Percentiles rank a stretch among this genome's conserved stretches.
These are phyloP conservation scores for Pestalotiopsis sp. DNA, from an alignment of 2,329 filamentous ascomycete genomes.

Conservation along the genomic window DNA sequence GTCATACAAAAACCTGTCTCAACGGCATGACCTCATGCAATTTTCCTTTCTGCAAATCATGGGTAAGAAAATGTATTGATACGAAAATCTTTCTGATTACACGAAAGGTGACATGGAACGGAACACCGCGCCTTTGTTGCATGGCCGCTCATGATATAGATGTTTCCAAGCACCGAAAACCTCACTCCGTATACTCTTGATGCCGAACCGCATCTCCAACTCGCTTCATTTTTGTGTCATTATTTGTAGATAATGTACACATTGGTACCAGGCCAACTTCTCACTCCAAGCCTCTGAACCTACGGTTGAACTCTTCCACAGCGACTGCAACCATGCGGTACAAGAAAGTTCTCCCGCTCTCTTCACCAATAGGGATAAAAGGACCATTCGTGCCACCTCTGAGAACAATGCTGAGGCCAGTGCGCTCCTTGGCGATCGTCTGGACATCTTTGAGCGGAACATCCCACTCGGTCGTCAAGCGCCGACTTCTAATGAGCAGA, in stretches of 20 bases:
- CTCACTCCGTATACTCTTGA: neutral
- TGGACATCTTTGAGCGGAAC: constrained; percentile 94
- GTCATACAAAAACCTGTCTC: neutral
- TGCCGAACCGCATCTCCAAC: neutral
- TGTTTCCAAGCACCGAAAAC: neutral
- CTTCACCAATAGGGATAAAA: constrained; percentile 91
- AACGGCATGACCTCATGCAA: neutral
- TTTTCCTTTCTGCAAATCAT: neutral
- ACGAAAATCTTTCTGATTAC: neutral
- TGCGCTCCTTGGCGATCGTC: constrained; percentile 95
- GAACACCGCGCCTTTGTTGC: neutral
- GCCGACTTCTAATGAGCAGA: constrained; percentile 85
- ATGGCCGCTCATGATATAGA: neutral
- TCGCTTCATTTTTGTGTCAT: neutral
- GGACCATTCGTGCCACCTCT: constrained; percentile 92
- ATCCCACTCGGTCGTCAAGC: constrained; percentile 91
- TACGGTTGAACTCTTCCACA: constrained; percentile 67
- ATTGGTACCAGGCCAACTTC: neutral
- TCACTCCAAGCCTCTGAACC: constrained; percentile 50
- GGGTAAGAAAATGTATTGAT: neutral
- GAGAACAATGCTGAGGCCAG: constrained; percentile 84
- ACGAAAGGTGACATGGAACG: neutral
- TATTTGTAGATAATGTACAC: neutral
- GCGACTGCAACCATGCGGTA: constrained; percentile 68
- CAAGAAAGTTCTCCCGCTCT: constrained; percentile 67